Base-by-base conservation (phyloP, 176 grass and related monocot genomes). In the barley (Hordeum vulgare) region DNA sequence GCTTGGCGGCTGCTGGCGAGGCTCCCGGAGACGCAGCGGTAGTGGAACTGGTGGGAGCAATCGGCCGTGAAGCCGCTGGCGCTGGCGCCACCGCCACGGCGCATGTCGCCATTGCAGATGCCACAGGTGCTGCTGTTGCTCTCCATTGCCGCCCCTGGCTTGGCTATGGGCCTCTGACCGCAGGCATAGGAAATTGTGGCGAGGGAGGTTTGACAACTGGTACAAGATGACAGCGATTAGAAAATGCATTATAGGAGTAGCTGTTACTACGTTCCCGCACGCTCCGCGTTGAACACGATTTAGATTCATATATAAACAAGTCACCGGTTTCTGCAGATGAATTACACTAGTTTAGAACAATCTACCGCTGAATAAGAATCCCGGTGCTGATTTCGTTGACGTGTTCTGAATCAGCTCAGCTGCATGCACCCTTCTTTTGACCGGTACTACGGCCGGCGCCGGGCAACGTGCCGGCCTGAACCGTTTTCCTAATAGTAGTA, bases 41-140 rank as follows among this genome's bases (percentile, higher is more conserved):
- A 92, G 74, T 94, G 92, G 61, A 93, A 94, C 18, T 76, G 86
- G 47, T 94, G 90, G 14, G 86, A 91, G 84, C 95, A 91, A 54
- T 94, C 88, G 37, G 89, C 85, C 26, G 85, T 88, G 84, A 88
- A 95, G 31, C 95, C 82, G 39, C 76, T 62, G 36, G 34, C 87
- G 6, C 75, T n/a, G n/a, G n/a, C 29, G 40, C 29, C 76, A 24
- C 68, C 56, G 25, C 40, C 25, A 12, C 82, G 58, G 75, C 81
- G 88, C 75, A 92, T 86, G 78, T 67, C 65, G 70, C 81, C 92
- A 61, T 86, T 91, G 69, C 90, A 90, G 82, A 88, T 89, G 62
- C 83, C 78, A 69, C 87, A 86, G 17, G 83, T 70, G 72, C 79
- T 66, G 89, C 73, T 70, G 72, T 80, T 66, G 89, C 76, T 73